phyloP scores from a whole-genome alignment of 345 rosid genomes.

The Eucalyptus guilfoylei region DNA sequence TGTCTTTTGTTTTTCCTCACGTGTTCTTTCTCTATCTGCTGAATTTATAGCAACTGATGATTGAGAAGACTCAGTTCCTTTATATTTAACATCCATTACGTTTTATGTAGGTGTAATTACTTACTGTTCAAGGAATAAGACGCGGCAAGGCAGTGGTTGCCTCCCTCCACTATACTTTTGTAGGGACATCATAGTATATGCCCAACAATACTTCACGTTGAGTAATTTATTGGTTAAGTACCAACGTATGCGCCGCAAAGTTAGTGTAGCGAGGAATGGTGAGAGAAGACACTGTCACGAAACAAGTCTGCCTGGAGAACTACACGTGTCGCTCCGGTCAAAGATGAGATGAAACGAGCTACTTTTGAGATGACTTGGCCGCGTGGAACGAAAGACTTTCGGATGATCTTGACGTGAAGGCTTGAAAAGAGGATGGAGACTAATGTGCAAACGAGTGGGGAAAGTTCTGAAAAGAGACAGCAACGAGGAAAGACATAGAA shows the following conservation, averaged over 20 bases:
- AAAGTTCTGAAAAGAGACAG: neutral
- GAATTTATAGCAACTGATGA: too few relatives aligned
- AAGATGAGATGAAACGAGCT: neutral
- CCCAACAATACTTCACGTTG: neutral
- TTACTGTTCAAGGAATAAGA: neutral
- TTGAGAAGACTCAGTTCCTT: too few relatives aligned
- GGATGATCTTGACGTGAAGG: neutral
- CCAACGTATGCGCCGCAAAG: neutral
- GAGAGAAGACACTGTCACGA: neutral
- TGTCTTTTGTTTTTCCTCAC: too few relatives aligned
- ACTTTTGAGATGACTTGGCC: neutral
- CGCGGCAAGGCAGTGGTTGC: neutral
- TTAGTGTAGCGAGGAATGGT: neutral
- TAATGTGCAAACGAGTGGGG: neutral
- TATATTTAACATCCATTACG: too few relatives aligned
- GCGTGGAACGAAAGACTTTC: neutral
- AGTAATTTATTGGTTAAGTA: neutral
- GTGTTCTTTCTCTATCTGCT: too few relatives aligned
- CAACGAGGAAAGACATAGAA: neutral
- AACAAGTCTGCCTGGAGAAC: neutral
- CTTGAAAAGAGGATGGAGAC: neutral
- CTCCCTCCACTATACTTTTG: neutral
- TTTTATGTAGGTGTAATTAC: neutral
- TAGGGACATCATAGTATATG: neutral
- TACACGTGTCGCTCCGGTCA: neutral